A percentile compares a stretch with the other conserved stretches of the same genome.
Conservation (phyloP, 2,329 filamentous ascomycete species). For the Clarireedia monteithiana region DNA sequence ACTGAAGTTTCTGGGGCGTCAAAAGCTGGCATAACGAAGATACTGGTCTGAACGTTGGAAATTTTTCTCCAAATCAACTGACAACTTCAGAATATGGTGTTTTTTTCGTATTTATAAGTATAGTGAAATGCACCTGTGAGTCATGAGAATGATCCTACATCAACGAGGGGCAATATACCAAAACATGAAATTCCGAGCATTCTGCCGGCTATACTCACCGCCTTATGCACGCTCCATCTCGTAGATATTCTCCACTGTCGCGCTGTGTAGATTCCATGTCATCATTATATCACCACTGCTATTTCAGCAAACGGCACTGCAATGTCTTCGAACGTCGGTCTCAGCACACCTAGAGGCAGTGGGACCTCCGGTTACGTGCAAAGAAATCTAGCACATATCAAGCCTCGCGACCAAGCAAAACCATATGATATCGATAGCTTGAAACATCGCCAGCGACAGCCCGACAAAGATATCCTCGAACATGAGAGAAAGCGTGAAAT, state of each 20-base stretch:
- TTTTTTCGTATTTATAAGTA: not conserved
- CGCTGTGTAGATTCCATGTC: not conserved
- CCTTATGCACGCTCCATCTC: not conserved
- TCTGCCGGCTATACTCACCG: not conserved
- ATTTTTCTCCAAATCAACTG: not conserved
- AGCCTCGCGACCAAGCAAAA: conserved; percentile 59
- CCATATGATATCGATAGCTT: conserved; percentile 69
- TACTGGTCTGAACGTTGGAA: too few relatives aligned
- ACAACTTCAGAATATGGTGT: not conserved
- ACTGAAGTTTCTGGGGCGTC: conserved; percentile 10
- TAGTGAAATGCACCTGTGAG: not conserved
- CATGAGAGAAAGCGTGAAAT: conserved; percentile 88
- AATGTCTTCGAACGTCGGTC: conserved; percentile 98
- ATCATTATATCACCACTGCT: not conserved
- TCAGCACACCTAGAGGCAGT: conserved; percentile 86
- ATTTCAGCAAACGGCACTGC: not conserved
- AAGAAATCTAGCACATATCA: conserved; percentile 84
- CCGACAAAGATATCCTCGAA: conserved; percentile 87
- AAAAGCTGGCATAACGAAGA: conserved; percentile 22
- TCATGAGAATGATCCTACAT: not conserved
- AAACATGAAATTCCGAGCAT: not conserved
- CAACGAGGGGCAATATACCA: conserved; percentile 12
- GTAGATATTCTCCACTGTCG: not conserved
- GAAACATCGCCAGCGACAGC: conserved; percentile 71
- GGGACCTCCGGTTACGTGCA: conserved; percentile 97